These are phyloP conservation scores for Tylopilus sp. DNA, from an alignment of 768 basidiomycete species.

Conservation along the genomic window DNA sequence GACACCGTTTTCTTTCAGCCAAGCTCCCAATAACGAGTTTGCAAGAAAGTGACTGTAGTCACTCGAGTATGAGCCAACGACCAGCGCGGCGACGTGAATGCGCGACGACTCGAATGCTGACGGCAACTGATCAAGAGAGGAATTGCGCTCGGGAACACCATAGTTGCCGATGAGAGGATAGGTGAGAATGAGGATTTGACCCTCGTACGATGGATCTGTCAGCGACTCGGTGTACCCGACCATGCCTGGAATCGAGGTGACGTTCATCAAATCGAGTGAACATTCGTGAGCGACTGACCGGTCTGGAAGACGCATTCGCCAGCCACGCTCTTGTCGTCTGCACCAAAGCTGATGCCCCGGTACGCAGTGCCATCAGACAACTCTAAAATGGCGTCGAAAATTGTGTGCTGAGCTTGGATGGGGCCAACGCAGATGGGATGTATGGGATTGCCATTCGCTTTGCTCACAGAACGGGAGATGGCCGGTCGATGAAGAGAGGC, in stretches of 20 bases:
- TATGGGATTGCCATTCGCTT: conserved; percentile 32
- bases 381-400: conserved; percentile 74
- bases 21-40: conserved; percentile 77
- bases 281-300: conserved; percentile 51
- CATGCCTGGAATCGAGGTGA: conserved; percentile 67
- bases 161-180: conserved; percentile 98
- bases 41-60: conserved; percentile 96
- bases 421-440: conserved; percentile 36
- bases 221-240: conserved; percentile 98
- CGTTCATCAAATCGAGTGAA: conserved; percentile 1
- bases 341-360: conserved; percentile 91
- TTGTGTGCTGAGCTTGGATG: conserved; percentile 17
- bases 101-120: conserved; percentile 89
- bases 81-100: conserved; percentile 88
- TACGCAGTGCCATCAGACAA: conserved; percentile 86
- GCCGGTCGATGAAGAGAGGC: conserved; percentile 36
- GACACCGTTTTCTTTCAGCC: conserved; percentile 93
- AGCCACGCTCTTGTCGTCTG: conserved; percentile 82
- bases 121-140: conserved; percentile 53
- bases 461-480: conserved; percentile 45
- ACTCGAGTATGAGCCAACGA: conserved; percentile 91
- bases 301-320: conserved; percentile 99
- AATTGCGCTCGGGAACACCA: conserved; percentile 78
- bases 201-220: conserved; percentile 97
- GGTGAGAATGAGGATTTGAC: conserved; percentile 95